Evolutionary conservation across 1,284 basidiomycete species (phyloP), one percentile per base, ranked within the genome.

Genomic region (Dichomitus squalens): DNA sequence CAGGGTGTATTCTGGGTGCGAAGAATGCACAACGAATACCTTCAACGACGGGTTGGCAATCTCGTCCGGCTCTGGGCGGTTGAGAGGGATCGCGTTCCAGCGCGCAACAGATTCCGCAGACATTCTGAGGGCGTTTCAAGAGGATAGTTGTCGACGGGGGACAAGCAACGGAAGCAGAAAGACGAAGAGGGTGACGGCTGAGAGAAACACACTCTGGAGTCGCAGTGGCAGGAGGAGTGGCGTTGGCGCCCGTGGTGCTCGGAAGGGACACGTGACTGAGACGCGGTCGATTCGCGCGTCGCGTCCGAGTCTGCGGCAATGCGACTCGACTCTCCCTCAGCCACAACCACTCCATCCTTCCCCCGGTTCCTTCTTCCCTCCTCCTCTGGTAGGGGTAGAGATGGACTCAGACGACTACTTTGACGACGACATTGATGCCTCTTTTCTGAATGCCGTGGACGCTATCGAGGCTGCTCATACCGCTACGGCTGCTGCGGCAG

Each of bases 371-470:
- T 18, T 5, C 27, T 47, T 14, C 36, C 16, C 29, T 20, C 36
- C 16, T 21, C 16, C 23, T 20, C 16, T n/a, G n/a, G n/a, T n/a
- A n/a, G n/a, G 7, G 33, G 21, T 29, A 20, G 36, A 46, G 52
- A 91, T 88, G 88, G 85, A 82, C 74, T 88, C 87, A 35, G 86
- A 87, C 68, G 82, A 76, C 33, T 86, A 82, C 63, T 90, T 88
- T 67, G 85, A 84, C 63, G 85, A 84, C 61, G 81, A 80, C 0
- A 69, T 89, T 35, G 76, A 85, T 69, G 75, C 78, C 47, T 76
- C 74, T 5, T 73, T 81, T 21, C 58, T 84, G 9, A 71, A 72
- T 50, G 80, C 86, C 64, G 76, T 92, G 23, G 84, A 89, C 66
- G 79, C 80, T 20, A 85, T 92, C 53, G 90, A 92, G 71, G 83